Conservation (phyloP, 305 asterid genomes). For the Plantago coronopus region DNA sequence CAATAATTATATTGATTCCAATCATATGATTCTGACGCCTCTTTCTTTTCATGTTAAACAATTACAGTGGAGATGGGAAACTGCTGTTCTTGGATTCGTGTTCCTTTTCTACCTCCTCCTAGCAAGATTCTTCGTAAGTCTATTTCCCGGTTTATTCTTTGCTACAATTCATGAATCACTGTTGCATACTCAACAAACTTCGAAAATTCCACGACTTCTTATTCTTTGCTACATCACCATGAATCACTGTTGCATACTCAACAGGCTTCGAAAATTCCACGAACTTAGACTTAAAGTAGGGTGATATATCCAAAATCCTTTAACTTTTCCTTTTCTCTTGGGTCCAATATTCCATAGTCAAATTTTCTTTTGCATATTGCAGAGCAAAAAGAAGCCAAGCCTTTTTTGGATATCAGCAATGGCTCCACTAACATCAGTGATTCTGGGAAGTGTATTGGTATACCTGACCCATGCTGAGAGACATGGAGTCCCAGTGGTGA, state of each 20-base stretch:
- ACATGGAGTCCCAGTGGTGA: conserved; percentile 85
- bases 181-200: no score
- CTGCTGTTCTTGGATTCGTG: conserved; percentile 73
- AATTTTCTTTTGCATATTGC: conserved; percentile 20
- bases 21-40: neutral
- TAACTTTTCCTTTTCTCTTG: no score
- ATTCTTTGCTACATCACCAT: no score
- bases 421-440: conserved; percentile 79
- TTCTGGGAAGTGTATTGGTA: conserved; percentile 70
- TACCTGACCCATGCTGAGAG: conserved; percentile 83
- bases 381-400: conserved; percentile 79
- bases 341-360: neutral
- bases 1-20: neutral
- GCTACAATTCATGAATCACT: no score
- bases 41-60: neutral
- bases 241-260: no score
- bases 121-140: conserved; percentile 75
- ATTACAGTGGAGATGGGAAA: conserved; percentile 99
- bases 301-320: no score
- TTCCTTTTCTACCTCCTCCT: conserved; percentile 83
- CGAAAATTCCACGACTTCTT: neutral
- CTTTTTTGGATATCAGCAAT: conserved; percentile 92
- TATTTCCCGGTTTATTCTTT: no score
- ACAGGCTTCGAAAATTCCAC: no score
- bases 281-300: no score